Base-by-base conservation (phyloP, 2,329 filamentous ascomycete genomes). In the Apiospora koreana region DNA sequence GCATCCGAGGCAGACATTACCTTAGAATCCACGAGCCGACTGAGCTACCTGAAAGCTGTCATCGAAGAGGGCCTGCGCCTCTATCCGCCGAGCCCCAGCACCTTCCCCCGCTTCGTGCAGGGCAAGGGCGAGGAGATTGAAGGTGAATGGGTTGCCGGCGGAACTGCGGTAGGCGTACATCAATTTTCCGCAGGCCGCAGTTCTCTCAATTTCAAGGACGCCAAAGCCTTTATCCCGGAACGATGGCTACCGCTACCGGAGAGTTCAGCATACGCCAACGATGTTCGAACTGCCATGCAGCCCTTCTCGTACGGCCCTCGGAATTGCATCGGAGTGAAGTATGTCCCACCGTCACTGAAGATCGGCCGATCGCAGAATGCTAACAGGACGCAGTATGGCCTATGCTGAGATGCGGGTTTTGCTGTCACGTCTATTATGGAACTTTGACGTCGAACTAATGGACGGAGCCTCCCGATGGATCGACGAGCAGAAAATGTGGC, bases 31-130 rank as follows among this genome's bases (percentile, higher is more conserved):
- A 78, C 81, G 5, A 72, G 73, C 41, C 73, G 75, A 2, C 71
- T 85, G 1, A 58, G 74, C n/a, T 86, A 85, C 69, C 79, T 85
- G 74, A 75, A 80, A 25, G 84, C 84, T 10, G 79, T 77, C 67
- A 76, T 86, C 7, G 79, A 85, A 28, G 84, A 86, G 75, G 75
- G 77, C 5, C 72, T 86, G 54, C 79, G 84, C 14, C 75, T 81
- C 67, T 85, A 83, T 70, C 83, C 84, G 14, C 78, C 78, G 50
- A 76, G 76, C 7, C 71, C 75, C 0, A 69, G 48, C 6, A 74
- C 75, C 2, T 70, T 79, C 43, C 75, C 77, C 5, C 50, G 78
- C 65, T 45, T 72, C 12, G 71, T 74, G 42, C 76, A 76, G n/a
- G 78, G 78, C 2, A 62, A 23, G 54, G 77, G 77, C 46, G 74